Base-by-base conservation (phyloP, 2,329 filamentous ascomycete genomes). In the Lasiodiplodia sp. region DNA sequence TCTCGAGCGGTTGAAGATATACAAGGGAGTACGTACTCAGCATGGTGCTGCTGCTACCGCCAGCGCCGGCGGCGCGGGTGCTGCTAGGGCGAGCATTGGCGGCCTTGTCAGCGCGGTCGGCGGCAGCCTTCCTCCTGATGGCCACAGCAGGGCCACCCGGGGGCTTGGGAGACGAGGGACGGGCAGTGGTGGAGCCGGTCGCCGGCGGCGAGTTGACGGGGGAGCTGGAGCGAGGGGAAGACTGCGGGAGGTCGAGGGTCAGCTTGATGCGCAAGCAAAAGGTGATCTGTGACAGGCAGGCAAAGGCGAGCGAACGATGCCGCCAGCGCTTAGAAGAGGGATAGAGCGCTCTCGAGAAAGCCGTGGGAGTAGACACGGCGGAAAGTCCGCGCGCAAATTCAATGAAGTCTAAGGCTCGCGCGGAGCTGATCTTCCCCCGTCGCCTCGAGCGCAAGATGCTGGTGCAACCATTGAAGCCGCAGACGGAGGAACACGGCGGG, bases 11-110 rank as follows among this genome's bases (percentile, higher is more conserved):
- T 11, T 11, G 44, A 10, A 28, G 4, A 18, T n/a, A 28, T 18
- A 25, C n/a, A 18, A 47, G 23, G 58, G 31, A 60, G 28, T 28
- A 88, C 91, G 74, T 91, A 93, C 94, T 95, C 85, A 99, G 87
- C 96, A 99, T 99, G 66, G 96, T 99, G 85, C 93, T 97, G 82
- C 92, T 97, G 80, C 94, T 97, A 73, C 96, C 96, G 74, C 96
- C 96, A 21, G 96, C 96, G 75, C 96, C 96, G 40, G 96, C 96
- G 49, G 95, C 90, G 76, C 96, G 89, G 73, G 96, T 99, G 85
- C 92, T 97, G 81, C 91, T 92, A 63, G 96, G 96, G 75, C 96
- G 88, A 73, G 89, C 92, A 91, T 97, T 99, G 78, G 95, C 94
- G 75, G 95, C 89, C 84, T 96, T 96, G 84, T 98, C 96, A 83